Evolutionary conservation across 768 basidiomycete genomes (phyloP), one percentile per base, ranked within the genome.

Genomic region (Termitomyces sp.): DNA sequence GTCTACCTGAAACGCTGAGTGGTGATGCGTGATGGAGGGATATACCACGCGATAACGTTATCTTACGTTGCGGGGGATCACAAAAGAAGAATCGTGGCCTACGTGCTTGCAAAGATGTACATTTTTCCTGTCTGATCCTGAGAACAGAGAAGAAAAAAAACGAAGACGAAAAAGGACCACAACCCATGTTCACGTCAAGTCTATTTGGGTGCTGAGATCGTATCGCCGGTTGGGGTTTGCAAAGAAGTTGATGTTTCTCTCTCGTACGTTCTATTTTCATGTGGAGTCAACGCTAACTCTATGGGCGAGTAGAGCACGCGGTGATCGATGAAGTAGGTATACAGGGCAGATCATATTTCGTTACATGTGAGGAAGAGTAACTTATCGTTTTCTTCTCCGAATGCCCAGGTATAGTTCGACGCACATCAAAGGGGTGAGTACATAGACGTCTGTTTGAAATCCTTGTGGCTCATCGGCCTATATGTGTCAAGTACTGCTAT

Each of bases 341-440:
- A 95, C 74, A 80, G 83, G 33, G 94, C 94, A 0, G 70, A 84
- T 16, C 89, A 86, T 62, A 90, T 94, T 18, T 91, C 91, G 0
- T 74, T 98, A 20, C 94, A 98, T 62, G 95, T 98, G 27, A 82
- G 96, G 43, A 91, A 93, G 71, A 93, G 92, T n/a, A 98, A 98
- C 66, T n/a, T n/a, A n/a, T n/a, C n/a, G n/a, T n/a, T n/a, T n/a
- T n/a, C n/a, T n/a, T n/a, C n/a, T n/a, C n/a, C n/a, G n/a, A n/a
- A n/a, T n/a, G n/a, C n/a, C n/a, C n/a, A n/a, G n/a, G n/a, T n/a
- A n/a, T n/a, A n/a, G n/a, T n/a, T n/a, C n/a, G n/a, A n/a, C n/a
- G n/a, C n/a, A n/a, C n/a, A n/a, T n/a, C n/a, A n/a, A n/a, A n/a
- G n/a, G n/a, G n/a, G n/a, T n/a, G n/a, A n/a, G n/a, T n/a, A n/a